phyloP scores from a whole-genome alignment of 108 stramenopile genomes.

The Fistulifera pelliculosa region DNA sequence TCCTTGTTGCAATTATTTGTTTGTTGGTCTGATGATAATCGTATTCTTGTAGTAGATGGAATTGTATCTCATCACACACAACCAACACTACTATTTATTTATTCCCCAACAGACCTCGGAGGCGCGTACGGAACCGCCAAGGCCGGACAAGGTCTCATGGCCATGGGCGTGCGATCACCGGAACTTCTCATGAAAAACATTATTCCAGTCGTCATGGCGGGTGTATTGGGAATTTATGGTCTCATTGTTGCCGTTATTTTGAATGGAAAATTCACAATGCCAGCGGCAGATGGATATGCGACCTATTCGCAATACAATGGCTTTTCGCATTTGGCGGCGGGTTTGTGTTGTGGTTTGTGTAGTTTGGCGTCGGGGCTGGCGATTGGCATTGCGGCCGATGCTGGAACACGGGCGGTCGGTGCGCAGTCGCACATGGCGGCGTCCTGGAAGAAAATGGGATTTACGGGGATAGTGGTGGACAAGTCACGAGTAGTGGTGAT shows the following conservation, averaged over 20 bases:
- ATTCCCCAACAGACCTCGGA: constrained; percentile 68
- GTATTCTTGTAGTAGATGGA: background rate
- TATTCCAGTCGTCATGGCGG: constrained; percentile 75
- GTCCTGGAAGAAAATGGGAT: constrained; percentile 79
- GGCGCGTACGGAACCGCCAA: constrained; percentile 97
- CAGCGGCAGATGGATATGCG: constrained; percentile 29
- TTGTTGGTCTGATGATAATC: background rate
- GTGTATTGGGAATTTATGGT: constrained; percentile 71
- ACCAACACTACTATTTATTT: background rate
- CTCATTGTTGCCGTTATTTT: constrained; percentile 67
- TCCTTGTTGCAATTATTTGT: too few species aligned
- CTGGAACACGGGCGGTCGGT: constrained; percentile 84
- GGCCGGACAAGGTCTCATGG: constrained; percentile 65
- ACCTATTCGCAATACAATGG: constrained; percentile 54
- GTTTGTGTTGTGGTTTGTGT: constrained; percentile 57
- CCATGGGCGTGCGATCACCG: constrained; percentile 63
- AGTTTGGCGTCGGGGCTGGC: constrained; percentile 50
- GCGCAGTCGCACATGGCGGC: constrained; percentile 77
- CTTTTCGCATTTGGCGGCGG: constrained; percentile 59
- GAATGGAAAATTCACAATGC: constrained; percentile 54
- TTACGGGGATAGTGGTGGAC: constrained; percentile 60
- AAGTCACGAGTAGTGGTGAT: constrained; percentile 47
- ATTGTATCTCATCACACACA: background rate
- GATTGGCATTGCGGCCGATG: constrained; percentile 72
- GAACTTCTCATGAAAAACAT: constrained; percentile 69